Conservation (phyloP, 352 stramenopile species). For the Phytophthora capsici region DNA sequence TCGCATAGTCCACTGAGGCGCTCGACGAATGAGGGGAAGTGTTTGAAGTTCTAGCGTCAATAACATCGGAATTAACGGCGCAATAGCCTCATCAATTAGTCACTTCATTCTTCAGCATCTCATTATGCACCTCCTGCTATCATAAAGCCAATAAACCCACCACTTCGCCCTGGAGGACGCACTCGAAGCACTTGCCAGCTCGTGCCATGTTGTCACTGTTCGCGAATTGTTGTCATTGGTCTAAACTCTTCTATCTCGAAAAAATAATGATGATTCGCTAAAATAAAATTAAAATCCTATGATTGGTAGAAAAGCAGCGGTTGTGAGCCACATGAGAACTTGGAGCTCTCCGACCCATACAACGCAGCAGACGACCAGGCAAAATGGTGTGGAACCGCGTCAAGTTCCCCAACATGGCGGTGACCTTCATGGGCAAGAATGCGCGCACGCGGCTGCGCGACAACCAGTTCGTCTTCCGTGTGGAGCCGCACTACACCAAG, state of each 20-base stretch:
- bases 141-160: conserved; percentile 36
- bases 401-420: conserved; percentile 89
- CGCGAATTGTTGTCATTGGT: conserved; percentile 27
- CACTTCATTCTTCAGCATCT: background rate
- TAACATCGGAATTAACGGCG: background rate
- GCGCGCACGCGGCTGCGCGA: conserved; percentile 71
- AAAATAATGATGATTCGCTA: conserved; percentile 10
- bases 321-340: conserved; percentile 24
- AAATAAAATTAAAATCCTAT: background rate
- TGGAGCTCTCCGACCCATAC: background rate
- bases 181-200: conserved; percentile 83
- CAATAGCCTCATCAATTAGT: background rate
- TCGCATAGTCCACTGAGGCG: conserved; percentile 77
- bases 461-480: conserved; percentile 93
- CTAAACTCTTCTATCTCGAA: conserved; percentile 13
- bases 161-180: conserved; percentile 83
- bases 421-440: conserved; percentile 90
- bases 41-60: conserved; percentile 71
- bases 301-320: conserved; percentile 23
- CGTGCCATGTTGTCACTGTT: conserved; percentile 53
- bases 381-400: conserved; percentile 88
- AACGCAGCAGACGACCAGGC: conserved; percentile 11
- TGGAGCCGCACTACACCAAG: conserved; percentile 96
- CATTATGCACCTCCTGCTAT: background rate
- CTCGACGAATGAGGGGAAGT: conserved; percentile 85